Evolutionary conservation across 495 filamentous ascomycete species (phyloP), one percentile per base, ranked within the genome.

Genomic region (Cercophora sp.): DNA sequence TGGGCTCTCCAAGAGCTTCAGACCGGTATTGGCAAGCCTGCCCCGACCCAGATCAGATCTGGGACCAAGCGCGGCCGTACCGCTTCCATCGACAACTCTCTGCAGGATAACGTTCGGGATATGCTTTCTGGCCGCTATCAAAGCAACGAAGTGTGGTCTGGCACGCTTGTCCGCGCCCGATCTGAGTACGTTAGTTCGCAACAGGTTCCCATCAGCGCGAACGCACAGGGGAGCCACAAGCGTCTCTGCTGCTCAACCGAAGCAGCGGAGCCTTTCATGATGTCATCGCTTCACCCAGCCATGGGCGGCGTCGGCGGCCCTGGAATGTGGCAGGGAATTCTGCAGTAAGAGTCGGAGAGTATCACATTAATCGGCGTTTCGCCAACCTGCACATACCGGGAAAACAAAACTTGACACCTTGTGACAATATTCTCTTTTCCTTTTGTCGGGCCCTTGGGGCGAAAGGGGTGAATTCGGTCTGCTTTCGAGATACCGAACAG

Each of bases 21-120:
- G 50, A 68, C 69, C 23, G 55, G 57, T 58, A 55, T 23, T 58
- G 63, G 8, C 64, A 70, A 65, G 67, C 63, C 56, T n/a, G 18
- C 26, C 73, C 68, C 61, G 47, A 20, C 51, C 32, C 46, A 29
- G 5, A 45, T 52, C 26, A 71, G 61, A 55, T 60, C 55, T 15
- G 68, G 76, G 22, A 55, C 68, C 31, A 94, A 94, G 68, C 85
- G 89, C 44, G 82, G 81, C 58, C 79, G 88, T 31, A 79, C 87
- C 4, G 68, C 77, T 19, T 89, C 86, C 15, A 79, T 85, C 48
- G 87, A 91, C 53, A 67, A 69, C 29, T 64, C 74, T 6, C 72
- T 91, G 13, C 88, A 93, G 65, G 81, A 84, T 42, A 83, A 88
- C 54, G 86, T 93, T 35, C 86, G 87, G 51, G 77, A 84, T 42